Evolutionary conservation across 2,329 filamentous ascomycete genomes (phyloP).

Genomic region (Trichoderma atrobrunneum): DNA sequence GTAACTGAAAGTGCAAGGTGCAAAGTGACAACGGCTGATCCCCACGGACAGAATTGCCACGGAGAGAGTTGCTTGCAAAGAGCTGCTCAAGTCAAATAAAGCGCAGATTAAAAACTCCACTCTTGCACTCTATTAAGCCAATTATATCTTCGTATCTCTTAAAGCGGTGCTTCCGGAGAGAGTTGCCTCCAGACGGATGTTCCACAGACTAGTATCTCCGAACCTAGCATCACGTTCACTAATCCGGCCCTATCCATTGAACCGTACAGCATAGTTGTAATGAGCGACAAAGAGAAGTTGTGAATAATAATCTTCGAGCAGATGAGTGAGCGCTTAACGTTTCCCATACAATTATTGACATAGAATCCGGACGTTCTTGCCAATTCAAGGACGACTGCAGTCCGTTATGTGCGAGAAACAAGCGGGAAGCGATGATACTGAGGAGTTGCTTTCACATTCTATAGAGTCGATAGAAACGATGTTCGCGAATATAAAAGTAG

Average conservation of each 20-base stretch:
- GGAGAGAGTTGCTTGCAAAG: background rate
- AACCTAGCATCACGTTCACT: background rate
- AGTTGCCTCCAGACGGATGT: background rate
- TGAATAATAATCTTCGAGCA: background rate
- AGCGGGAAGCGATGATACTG: background rate
- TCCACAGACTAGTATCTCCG: background rate
- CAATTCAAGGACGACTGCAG: background rate
- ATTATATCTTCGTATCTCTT: background rate
- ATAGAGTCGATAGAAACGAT: background rate
- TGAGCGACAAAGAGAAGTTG: background rate
- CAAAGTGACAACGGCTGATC: background rate
- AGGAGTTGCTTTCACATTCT: background rate
- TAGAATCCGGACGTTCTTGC: background rate
- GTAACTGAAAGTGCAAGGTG: background rate
- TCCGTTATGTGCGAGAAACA: background rate
- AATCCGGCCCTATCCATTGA: background rate
- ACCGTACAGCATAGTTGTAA: background rate
- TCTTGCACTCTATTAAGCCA: background rate
- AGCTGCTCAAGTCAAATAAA: background rate
- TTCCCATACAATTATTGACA: background rate
- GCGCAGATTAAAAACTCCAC: background rate
- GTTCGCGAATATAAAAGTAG: background rate
- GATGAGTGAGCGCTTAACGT: no score
- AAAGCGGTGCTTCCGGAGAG: background rate
- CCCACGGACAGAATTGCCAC: background rate